These are phyloP conservation scores for Clavulina sp. DNA, from an alignment of 768 basidiomycete genomes.

Conservation along the genomic window DNA sequence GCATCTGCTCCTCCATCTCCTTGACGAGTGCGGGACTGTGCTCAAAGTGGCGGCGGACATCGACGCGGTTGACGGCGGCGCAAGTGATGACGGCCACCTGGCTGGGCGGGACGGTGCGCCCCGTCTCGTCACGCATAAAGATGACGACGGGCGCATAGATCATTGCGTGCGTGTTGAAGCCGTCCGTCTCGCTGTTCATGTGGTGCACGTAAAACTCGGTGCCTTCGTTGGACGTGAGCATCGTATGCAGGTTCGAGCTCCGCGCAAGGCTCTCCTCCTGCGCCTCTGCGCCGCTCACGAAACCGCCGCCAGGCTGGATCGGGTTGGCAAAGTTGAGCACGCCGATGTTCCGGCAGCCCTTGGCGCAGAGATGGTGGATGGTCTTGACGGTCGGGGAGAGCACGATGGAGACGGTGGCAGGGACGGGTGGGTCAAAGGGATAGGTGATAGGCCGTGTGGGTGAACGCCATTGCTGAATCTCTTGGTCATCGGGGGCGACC, in stretches of 20 bases:
- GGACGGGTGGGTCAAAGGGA: constrained; percentile 1
- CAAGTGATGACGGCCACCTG: constrained; percentile 50
- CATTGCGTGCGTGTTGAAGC: constrained; percentile 66
- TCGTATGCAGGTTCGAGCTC: constrained; percentile 49
- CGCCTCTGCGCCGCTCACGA: constrained; percentile 51
- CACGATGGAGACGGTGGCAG: background rate
- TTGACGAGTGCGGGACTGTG: constrained; percentile 17
- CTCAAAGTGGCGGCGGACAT: constrained; percentile 20
- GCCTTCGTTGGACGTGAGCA: constrained; percentile 37
- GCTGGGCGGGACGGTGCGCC: constrained; percentile 37
- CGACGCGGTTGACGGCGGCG: constrained; percentile 57
- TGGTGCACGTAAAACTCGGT: constrained; percentile 49
- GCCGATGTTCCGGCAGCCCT: constrained; percentile 22
- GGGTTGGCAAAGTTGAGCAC: constrained; percentile 66
- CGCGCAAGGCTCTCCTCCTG: constrained; percentile 72
- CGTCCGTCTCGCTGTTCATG: constrained; percentile 24
- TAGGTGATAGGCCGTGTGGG: constrained; percentile 14
- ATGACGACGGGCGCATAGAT: constrained; percentile 49
- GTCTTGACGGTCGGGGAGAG: background rate
- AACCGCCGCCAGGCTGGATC: constrained; percentile 59
- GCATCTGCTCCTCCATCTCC: constrained; percentile 39
- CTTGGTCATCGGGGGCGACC: constrained; percentile 6
- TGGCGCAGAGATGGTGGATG: background rate
- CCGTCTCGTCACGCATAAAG: constrained; percentile 46
- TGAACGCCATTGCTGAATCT: constrained; percentile 9